These are phyloP conservation scores for Epichloe elymi DNA, from an alignment of 2,329 filamentous ascomycete genomes.

Conservation along the genomic window DNA sequence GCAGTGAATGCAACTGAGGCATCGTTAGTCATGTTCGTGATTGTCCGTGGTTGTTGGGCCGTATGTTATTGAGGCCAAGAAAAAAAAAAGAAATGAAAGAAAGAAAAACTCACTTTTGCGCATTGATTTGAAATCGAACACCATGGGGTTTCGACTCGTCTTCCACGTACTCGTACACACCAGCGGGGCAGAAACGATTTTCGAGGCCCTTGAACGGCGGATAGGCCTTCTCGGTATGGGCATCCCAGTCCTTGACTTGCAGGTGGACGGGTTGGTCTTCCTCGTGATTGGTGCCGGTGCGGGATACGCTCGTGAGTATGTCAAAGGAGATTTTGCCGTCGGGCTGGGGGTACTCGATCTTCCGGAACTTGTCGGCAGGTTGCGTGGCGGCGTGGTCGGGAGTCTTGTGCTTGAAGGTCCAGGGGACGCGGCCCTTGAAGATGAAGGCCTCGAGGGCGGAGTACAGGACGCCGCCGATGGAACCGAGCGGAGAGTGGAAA, in stretches of 20 bases:
- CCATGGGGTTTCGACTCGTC: slow-evolving; percentile 76
- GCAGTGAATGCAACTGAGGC: slow-evolving; percentile 82
- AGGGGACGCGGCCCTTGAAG: slow-evolving; percentile 73
- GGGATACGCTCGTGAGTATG: slow-evolving; percentile 85
- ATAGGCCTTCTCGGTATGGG: slow-evolving; percentile 70
- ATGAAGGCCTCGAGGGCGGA: slow-evolving; percentile 86
- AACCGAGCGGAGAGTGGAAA: slow-evolving; percentile 75
- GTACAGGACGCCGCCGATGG: slow-evolving; percentile 84
- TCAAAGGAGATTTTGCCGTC: slow-evolving; percentile 93
- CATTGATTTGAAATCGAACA: slow-evolving; percentile 93
- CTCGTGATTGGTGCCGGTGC: slow-evolving; percentile 95
- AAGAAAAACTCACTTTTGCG: slow-evolving; percentile 68
- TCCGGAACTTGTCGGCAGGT: slow-evolving; percentile 61
- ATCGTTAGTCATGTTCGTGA: neutral
- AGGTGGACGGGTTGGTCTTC: slow-evolving; percentile 96
- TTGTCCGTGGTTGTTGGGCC: neutral
- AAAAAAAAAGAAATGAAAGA: neutral
- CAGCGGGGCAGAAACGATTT: slow-evolving; percentile 93
- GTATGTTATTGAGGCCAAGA: too few species aligned
- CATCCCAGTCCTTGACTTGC: slow-evolving; percentile 90
- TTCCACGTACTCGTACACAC: slow-evolving; percentile 96
- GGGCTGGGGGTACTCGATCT: slow-evolving; percentile 95
- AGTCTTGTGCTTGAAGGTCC: slow-evolving; percentile 79
- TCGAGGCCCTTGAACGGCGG: slow-evolving; percentile 85
- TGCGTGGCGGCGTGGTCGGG: slow-evolving; percentile 71